phyloP scores from a whole-genome alignment of 805 yeast genomes.

The Hanseniaspora meyeri region DNA sequence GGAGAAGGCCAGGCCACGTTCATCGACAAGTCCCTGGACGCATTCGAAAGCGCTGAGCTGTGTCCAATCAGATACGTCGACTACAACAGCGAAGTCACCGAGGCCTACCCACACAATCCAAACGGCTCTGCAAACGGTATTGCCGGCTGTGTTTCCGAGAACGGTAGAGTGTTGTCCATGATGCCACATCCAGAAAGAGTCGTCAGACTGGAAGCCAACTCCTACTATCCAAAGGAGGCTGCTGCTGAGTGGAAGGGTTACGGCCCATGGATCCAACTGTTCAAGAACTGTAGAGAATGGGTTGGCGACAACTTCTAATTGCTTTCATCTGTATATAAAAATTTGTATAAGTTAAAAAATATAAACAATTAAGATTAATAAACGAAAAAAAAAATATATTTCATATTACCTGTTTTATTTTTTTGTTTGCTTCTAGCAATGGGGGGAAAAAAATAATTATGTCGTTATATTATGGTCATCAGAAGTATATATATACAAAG shows the following conservation, averaged over 20 bases:
- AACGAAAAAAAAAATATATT: neutral
- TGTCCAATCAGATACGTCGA: slow-evolving; percentile 73
- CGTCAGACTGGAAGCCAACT: slow-evolving; percentile 72
- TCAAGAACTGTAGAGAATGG: slow-evolving; percentile 90
- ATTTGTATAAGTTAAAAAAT: neutral
- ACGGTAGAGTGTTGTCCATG: slow-evolving; percentile 92
- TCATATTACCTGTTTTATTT: too few species aligned
- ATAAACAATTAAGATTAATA: neutral
- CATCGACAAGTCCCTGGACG: slow-evolving; percentile 34
- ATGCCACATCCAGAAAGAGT: slow-evolving; percentile 99
- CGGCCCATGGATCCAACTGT: slow-evolving; percentile 93
- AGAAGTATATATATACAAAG: neutral
- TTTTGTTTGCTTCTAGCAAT: neutral
- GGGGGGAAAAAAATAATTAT: too few species aligned
- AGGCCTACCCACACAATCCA: slow-evolving; percentile 84
- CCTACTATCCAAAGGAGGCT: slow-evolving; percentile 69
- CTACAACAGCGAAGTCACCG: slow-evolving; percentile 76
- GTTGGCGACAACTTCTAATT: slow-evolving; percentile 35
- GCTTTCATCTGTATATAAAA: neutral
- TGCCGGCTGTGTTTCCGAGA: slow-evolving; percentile 79
- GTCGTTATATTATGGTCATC: too few species aligned
- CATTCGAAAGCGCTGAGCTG: slow-evolving; percentile 42
- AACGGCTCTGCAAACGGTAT: slow-evolving; percentile 92
- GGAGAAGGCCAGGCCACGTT: slow-evolving; percentile 94
- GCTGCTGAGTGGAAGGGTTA: slow-evolving; percentile 57